phyloP scores from a whole-genome alignment of 2,329 filamentous ascomycete species.

The Phyllosticta citrichinensis region DNA sequence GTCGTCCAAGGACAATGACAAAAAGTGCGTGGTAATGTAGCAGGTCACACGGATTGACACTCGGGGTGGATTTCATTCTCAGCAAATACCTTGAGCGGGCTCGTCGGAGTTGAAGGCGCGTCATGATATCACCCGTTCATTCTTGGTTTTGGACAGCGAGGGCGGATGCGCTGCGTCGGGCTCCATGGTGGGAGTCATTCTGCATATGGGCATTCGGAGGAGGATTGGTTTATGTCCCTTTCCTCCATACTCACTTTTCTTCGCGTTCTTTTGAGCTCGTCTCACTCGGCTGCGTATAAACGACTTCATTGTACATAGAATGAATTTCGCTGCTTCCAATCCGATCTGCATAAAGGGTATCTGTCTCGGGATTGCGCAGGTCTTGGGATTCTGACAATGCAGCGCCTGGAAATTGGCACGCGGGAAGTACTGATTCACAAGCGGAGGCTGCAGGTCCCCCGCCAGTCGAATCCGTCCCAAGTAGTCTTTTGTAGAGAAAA shows the following conservation, averaged over 20 bases:
- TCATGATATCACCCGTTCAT: neutral
- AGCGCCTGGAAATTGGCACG: neutral
- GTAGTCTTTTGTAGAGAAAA: neutral
- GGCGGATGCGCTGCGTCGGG: neutral
- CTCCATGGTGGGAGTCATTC: neutral
- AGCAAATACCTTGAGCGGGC: slow-evolving; percentile 10
- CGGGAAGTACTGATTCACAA: neutral
- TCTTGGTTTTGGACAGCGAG: neutral
- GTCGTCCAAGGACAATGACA: slow-evolving; percentile 38
- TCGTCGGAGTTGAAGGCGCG: slow-evolving; percentile 6
- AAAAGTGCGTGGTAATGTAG: slow-evolving; percentile 33
- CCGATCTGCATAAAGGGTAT: neutral
- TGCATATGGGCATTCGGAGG: neutral
- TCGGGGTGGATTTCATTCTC: neutral
- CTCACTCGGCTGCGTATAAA: neutral
- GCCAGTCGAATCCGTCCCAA: neutral
- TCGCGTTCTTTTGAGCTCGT: neutral
- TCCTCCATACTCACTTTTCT: neutral
- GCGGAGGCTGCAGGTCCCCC: neutral
- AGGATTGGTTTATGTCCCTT: neutral
- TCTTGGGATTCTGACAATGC: neutral
- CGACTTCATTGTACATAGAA: neutral
- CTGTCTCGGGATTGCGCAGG: neutral
- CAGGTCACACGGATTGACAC: neutral
- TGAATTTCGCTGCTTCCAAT: neutral